A percentile compares a stretch with the other conserved stretches of the same genome.
These are phyloP conservation scores for Penicillium sclerotiorum DNA, from an alignment of 2,329 filamentous ascomycete species.

Conservation along the genomic window DNA sequence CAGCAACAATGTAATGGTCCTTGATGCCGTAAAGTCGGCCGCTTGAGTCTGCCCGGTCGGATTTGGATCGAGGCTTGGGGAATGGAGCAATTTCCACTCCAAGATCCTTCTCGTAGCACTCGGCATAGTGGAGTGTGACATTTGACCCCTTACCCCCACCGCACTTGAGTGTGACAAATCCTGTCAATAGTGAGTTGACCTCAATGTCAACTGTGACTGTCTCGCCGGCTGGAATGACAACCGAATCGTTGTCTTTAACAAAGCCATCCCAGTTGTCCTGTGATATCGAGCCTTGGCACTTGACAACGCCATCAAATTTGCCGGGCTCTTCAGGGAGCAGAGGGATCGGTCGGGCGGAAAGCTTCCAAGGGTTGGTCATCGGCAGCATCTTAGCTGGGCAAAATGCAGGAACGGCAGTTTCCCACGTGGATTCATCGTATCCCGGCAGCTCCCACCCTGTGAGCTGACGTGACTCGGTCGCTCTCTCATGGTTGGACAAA, in stretches of 20 bases:
- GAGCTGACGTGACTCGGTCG: background rate
- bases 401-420: background rate
- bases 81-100: too few relatives aligned
- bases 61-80: too few relatives aligned
- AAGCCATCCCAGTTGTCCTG: background rate
- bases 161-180: background rate
- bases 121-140: too few relatives aligned
- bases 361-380: background rate
- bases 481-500: slow-evolving; percentile 17
- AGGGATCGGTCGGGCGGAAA: background rate
- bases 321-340: background rate
- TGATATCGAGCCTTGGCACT: background rate
- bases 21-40: slow-evolving; percentile 11
- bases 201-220: background rate
- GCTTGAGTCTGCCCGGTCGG: too few relatives aligned
- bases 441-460: background rate
- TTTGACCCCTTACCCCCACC: background rate
- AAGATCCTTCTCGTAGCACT: too few relatives aligned
- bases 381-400: background rate
- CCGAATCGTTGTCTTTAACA: background rate
- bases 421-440: background rate
- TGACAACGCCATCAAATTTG: background rate
- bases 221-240: background rate
- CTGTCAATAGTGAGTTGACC: background rate
- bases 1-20: slow-evolving; percentile 5